phyloP scores from a whole-genome alignment of 1,139 yeast species.

The Nakaseomyces sp. region DNA sequence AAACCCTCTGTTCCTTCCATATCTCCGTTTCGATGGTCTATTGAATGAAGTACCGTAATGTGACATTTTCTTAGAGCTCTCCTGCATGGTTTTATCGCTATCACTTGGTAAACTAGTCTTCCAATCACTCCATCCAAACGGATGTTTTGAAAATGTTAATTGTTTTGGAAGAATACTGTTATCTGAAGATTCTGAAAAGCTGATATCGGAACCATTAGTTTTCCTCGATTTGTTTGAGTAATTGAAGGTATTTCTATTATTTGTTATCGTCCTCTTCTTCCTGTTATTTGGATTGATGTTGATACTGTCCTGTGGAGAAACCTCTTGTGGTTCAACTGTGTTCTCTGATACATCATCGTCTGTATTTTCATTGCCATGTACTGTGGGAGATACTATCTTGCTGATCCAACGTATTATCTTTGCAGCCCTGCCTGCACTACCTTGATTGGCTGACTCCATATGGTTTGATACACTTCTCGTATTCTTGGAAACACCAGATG shows the following conservation, averaged over 20 bases:
- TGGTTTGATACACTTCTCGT: constrained; percentile 1
- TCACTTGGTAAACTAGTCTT: constrained; percentile 13
- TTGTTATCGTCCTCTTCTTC: background rate
- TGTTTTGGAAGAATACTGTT: background rate
- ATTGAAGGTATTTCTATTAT: background rate
- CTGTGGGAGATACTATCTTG: background rate
- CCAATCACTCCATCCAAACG: constrained; percentile 27
- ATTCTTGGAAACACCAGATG: constrained; percentile 12
- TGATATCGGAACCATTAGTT: background rate
- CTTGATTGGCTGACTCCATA: background rate
- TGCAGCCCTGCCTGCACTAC: constrained; percentile 6
- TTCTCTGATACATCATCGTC: background rate
- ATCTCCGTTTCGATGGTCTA: constrained; percentile 8
- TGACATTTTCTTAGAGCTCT: background rate
- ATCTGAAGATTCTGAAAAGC: background rate
- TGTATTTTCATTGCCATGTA: background rate
- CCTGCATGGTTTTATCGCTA: background rate
- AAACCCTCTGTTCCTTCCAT: background rate
- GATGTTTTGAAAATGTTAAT: constrained; percentile 20
- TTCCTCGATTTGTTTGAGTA: background rate
- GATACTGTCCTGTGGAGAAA: background rate
- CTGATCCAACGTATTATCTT: constrained; percentile 8
- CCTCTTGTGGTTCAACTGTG: background rate
- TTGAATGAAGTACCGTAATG: constrained; percentile 19
- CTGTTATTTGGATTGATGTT: background rate